Evolutionary conservation across 177 flowering plant genomes (phyloP), one percentile per base, ranked within the genome.

Genomic region (Vitis hybrid): DNA sequence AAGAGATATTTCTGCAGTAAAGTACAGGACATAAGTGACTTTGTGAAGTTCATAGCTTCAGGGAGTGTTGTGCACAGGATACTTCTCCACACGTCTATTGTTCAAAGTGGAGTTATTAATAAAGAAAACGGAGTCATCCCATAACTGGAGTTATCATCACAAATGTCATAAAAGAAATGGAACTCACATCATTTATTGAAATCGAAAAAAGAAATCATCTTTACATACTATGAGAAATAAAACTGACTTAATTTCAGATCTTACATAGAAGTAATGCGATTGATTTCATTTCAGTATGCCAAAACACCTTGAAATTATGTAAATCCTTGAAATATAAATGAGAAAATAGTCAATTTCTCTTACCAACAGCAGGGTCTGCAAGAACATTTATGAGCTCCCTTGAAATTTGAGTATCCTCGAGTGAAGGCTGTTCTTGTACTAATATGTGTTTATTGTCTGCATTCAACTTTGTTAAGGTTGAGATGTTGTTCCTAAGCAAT

Each of bases 1-100:
- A 51, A 86, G 84, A 67, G 87, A 86, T 54, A 86, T 74, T 72
- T 84, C 88, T 87, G 82, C 76, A 74, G 45, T 56, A 64, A 71
- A 71, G 69, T 68, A 69, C n/a, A 72, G 66, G 64, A 58, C 34
- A 50, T 39, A 51, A 50, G 60, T 70, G 19, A 65, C 62, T 66
- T 66, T 62, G 51, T 69, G 51, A 45, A 60, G 30, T 39, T 68
- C 8, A 39, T 62, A 5, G 56, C 6, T 64, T 21, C 5, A 50
- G 26, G 32, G n/a, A 54, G 56, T 13, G 17, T 62, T 62, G 50
- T n/a, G 17, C 15, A 11, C 32, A 26, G 30, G 30, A 26, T 26
- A 26, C 5, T 26, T 26, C 30, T 26, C 30, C 30, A 51, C 15
- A 51, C 18, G 21, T 12, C 56, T 17, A 51, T 18, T 23, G 11